Evolutionary conservation across 2,329 filamentous ascomycete species (phyloP), one percentile per base, ranked within the genome.

Genomic region (Hymenoscyphus fraxineus): DNA sequence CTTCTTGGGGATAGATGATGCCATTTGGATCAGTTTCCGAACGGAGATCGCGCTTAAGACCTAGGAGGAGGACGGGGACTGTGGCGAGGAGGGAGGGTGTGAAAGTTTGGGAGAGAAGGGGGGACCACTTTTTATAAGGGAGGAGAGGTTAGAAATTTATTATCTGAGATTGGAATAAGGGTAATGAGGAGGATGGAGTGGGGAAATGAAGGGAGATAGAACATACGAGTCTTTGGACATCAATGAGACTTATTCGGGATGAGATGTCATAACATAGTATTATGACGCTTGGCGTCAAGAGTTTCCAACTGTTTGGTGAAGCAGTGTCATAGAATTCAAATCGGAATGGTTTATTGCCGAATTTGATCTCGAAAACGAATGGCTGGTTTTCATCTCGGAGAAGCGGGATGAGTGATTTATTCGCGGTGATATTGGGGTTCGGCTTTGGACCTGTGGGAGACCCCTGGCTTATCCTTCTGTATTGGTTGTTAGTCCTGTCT

Each of bases 241-340:
- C 85, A 69, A 85, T 81, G 61, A 88, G 79, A 69, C 80, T 86
- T 55, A 83, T 72, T 54, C 85, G 80, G 67, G 83, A 82, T 74
- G 82, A 84, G 70, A 88, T 86, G 71, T 87, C 85, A 71, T 84
- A 88, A 75, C 85, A 88, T 64, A 88, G 76, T 35, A 87, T 76
- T 60, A 87, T 76, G 38, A 88, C 76, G 72, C 88, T 82, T 0
- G 86, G 86, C 15, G 79, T 79, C 19, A 87, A 76, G n/a, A 83
- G 76, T 58, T 78, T 81, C 86, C 86, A 88, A 71, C 80, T 83
- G 31, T 84, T 81, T 4, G 85, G 84, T 69, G 80, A 80, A 9
- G 82, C 80, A 1, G 85, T 87, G 72, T 88, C 86, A 68, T 81
- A 83, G 70, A 88, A 86, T 71, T 86, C 83, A 67, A 88, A 79